Evolutionary conservation across 495 filamentous ascomycete species (phyloP).

Genomic region (Penicillium coprophilum): DNA sequence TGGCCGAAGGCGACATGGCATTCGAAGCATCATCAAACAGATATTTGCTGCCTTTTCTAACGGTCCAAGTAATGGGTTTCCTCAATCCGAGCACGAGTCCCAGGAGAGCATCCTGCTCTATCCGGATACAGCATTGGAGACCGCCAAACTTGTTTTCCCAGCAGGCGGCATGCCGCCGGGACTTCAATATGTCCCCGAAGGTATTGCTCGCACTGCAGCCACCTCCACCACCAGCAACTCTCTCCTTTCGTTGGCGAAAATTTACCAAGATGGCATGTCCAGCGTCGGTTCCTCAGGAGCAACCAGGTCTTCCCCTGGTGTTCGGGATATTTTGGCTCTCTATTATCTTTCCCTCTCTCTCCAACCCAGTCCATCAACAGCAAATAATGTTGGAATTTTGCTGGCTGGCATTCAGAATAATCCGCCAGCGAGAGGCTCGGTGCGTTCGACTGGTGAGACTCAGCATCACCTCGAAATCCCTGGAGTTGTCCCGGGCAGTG

Average conservation of each 20-base stretch:
- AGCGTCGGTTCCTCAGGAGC: constrained; percentile 59
- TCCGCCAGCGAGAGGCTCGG: constrained; percentile 41
- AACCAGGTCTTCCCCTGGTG: constrained; percentile 64
- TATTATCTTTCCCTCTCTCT: constrained; percentile 96
- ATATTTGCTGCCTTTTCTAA: constrained; percentile 72
- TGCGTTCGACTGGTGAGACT: constrained; percentile 35
- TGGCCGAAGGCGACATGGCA: constrained; percentile 68
- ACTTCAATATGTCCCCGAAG: constrained; percentile 70
- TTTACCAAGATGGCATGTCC: constrained; percentile 97
- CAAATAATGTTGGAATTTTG: constrained; percentile 97
- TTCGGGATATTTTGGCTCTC: constrained; percentile 90
- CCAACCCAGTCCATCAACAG: constrained; percentile 94
- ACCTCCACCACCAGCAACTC: constrained; percentile 96
- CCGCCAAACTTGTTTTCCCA: constrained; percentile 80
- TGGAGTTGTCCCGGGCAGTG: constrained; percentile 81
- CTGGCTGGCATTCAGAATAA: constrained; percentile 90
- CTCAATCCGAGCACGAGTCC: constrained; percentile 27
- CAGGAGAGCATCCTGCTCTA: constrained; percentile 72
- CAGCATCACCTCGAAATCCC: constrained; percentile 60
- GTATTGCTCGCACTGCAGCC: constrained; percentile 73
- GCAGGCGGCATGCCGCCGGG: constrained; percentile 80
- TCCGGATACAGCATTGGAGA: constrained; percentile 80
- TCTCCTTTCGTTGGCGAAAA: constrained; percentile 91
- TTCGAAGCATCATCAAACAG: constrained; percentile 75
- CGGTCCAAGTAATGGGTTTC: constrained; percentile 31